Evolutionary conservation across 1,284 basidiomycete species (phyloP), one percentile per base, ranked within the genome.

Genomic region (Cronartium quercuum): DNA sequence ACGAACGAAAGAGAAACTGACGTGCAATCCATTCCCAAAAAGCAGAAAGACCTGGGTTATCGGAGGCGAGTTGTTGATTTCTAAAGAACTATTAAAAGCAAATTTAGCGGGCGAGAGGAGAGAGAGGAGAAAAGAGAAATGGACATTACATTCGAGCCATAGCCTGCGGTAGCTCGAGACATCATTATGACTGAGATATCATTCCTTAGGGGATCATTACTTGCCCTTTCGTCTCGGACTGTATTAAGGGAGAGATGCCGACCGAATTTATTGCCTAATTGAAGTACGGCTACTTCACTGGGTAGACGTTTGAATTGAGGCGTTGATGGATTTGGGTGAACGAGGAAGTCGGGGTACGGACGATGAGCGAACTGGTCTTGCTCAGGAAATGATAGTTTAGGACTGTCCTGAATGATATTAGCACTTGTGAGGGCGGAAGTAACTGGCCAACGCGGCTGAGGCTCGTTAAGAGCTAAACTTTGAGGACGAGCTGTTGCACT

Each of bases 21-120:
- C 69, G 69, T 7, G 62, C 51, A 37, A 65, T 41, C 69, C 69
- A 71, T 65, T 71, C 69, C 69, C 69, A 71, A 63, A 71, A 71
- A 3, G 40, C 62, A 37, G 60, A 47, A 29, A 71, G 65, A 0
- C 35, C 47, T 47, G 69, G 40, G 35, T 64, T 64, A 13, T 44
- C 42, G n/a, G 35, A 38, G 12, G 55, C 41, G 24, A 71, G 44
- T 44, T 55, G 62, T 21, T 63, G 41, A 65, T 71, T 71, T 58
- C 62, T 71, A n/a, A 55, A 4, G 24, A 61, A 42, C 69, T 71
- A 51, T 1, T 6, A 60, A 71, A 37, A 29, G 44, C 10, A 41
- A 55, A 47, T 21, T 64, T 13, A 55, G 55, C 40, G 5, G 38
- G 15, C 29, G 21, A 62, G 12, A 41, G 29, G 38, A 65, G 15